Evolutionary conservation across 73 alveolate species (phyloP), one percentile per base, ranked within the genome.

Genomic region (Effrenium voratum): DNA sequence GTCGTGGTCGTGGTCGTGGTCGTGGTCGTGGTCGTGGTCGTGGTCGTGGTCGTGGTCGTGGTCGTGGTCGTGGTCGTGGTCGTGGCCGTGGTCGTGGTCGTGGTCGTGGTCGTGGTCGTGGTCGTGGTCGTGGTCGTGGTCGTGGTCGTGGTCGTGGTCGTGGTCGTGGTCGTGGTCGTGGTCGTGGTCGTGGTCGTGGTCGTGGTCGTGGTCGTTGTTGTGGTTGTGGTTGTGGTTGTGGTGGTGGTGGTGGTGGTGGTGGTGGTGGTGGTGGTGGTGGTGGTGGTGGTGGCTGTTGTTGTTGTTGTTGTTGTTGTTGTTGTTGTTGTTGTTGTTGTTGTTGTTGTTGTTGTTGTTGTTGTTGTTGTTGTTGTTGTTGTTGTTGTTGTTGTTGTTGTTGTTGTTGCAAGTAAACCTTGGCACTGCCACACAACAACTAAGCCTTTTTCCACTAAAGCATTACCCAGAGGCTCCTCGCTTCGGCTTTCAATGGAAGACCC

Each of bases 221-320:
- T 99, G 98, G 99, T 91, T 98, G 99, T 99, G 98, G 99, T 99
- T 79, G 99, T 99, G 45, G 99, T 99, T 66, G 99, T 99, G 94
- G 98, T 94, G 15, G 99, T 99, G 70, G 99, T 97, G 79, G 99
- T 99, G 72, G 77, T 99, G 70, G 99, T 99, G 72, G 99, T 99
- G 55, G 99, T 99, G 77, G 99, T 99, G 41, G 99, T 99, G 26
- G 99, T 99, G 44, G 99, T 93, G 91, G 99, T 99, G 32, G 98
- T 99, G 80, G 99, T 99, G 95, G 99, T 41, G 73, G n/a, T n/a
- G n/a, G n/a, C n/a, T n/a, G n/a, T n/a, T n/a, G n/a, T n/a, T n/a
- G n/a, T n/a, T n/a, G n/a, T n/a, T n/a, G n/a, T n/a, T n/a, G n/a
- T n/a, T n/a, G n/a, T n/a, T n/a, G n/a, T n/a, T n/a, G n/a, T n/a